A percentile compares a stretch with the other conserved stretches of the same genome.
These are phyloP conservation scores for Solanum paucissectum DNA, from an alignment of 257 asterid genomes.

Conservation along the genomic window DNA sequence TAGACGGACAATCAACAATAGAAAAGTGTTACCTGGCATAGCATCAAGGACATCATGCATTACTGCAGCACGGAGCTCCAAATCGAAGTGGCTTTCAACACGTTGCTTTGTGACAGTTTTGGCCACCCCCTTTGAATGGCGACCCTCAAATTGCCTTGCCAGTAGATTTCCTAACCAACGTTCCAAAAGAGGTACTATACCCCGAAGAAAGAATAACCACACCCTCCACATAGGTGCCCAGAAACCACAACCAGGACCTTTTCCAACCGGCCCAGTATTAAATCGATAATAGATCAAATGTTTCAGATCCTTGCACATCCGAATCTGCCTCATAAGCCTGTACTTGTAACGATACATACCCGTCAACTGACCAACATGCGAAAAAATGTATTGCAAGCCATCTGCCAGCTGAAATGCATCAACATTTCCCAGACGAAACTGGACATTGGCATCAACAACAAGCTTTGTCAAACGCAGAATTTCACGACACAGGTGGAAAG, in stretches of 20 bases:
- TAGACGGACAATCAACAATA: background rate
- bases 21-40: slow-evolving; percentile 64
- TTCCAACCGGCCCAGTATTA: slow-evolving; percentile 98
- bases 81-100: slow-evolving; percentile 96
- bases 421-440: slow-evolving; percentile 95
- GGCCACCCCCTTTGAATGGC: slow-evolving; percentile 97
- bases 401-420: slow-evolving; percentile 99
- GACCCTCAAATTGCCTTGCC: slow-evolving; percentile 97
- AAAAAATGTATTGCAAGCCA: slow-evolving; percentile 91
- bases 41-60: slow-evolving; percentile 99
- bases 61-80: slow-evolving; percentile 99
- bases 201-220: slow-evolving; percentile 98
- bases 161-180: slow-evolving; percentile 96
- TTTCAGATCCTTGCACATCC: slow-evolving; percentile 98
- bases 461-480: slow-evolving; percentile 92
- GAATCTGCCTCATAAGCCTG: slow-evolving; percentile 97
- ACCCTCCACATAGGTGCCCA: slow-evolving; percentile 99
- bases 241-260: slow-evolving; percentile 99
- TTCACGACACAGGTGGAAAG: slow-evolving; percentile 99
- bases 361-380: slow-evolving; percentile 97
- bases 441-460: slow-evolving; percentile 96
- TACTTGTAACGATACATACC: slow-evolving; percentile 98
- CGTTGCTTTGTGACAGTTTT: slow-evolving; percentile 99
- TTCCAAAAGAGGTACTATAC: slow-evolving; percentile 95
- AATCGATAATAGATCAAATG: slow-evolving; percentile 95